Evolutionary conservation across 2,329 filamentous ascomycete species (phyloP).

Genomic region (Clonostachys byssicola): DNA sequence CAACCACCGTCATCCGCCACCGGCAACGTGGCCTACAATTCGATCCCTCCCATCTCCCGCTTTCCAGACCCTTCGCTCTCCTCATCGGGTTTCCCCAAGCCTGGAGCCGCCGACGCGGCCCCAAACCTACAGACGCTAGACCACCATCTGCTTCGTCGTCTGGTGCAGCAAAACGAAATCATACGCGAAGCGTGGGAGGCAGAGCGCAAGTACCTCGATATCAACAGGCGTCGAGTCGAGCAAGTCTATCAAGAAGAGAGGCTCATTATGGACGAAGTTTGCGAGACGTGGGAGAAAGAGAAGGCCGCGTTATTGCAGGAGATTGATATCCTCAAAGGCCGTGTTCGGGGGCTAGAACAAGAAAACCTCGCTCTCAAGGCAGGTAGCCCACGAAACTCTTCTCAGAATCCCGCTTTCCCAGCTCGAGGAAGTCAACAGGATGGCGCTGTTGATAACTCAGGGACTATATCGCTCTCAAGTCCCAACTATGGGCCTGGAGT

Average conservation of each 20-base stretch:
- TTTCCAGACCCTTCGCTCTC: too few species aligned
- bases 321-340: slow-evolving; percentile 33
- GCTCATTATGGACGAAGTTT: slow-evolving; percentile 47
- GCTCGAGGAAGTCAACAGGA: not conserved
- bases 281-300: slow-evolving; percentile 39
- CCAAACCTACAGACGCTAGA: not conserved
- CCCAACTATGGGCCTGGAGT: not conserved
- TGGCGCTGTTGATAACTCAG: not conserved
- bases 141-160: slow-evolving; percentile 28
- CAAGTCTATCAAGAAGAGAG: slow-evolving; percentile 53
- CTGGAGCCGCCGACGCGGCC: not conserved
- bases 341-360: slow-evolving; percentile 25
- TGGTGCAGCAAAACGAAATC: slow-evolving; percentile 33
- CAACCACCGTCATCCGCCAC: too few species aligned
- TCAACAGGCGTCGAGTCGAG: slow-evolving; percentile 46
- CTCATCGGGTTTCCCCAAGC: not conserved
- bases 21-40: too few species aligned
- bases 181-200: slow-evolving; percentile 48
- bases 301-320: slow-evolving; percentile 33
- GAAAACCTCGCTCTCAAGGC: slow-evolving; percentile 27
- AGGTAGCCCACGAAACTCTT: slow-evolving; percentile 16
- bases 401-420: not conserved
- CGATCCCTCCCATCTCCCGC: too few species aligned
- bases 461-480: not conserved
- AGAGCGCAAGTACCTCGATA: slow-evolving; percentile 49